Evolutionary conservation across 352 stramenopile species (phyloP), one percentile per base, ranked within the genome.

Genomic region (Albugo candida): DNA sequence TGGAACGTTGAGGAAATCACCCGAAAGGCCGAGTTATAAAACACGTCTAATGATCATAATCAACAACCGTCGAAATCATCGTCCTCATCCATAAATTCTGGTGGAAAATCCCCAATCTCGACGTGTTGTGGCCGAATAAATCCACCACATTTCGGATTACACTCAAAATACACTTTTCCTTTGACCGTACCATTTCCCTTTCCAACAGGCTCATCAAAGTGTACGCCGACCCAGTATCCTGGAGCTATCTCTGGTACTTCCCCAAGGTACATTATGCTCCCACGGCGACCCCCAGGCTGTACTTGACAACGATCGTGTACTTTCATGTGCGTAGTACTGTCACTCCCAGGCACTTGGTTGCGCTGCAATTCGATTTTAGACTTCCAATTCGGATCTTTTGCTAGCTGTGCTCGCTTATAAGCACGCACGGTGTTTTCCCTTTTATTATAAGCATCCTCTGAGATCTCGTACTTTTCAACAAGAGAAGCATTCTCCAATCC

Each of bases 391-490:
- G 86, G 71, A 59, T 99, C 89, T 51, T 96, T 94, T 27, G 85
- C 77, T 41, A 96, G 81, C 62, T 98, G 88, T 45, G 97, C 73
- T 53, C 77, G 72, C 59, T 95, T 97, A 78, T 96, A 99, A 46
- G 93, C 86, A 49, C 95, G 82, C 37, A 99, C 69, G 27, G 95
- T 98, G 53, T 97, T 97, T 61, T 95, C 83, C n/a, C 79, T 81
- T 49, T 96, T 96, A 63, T 99, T 71, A 67, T 99, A 99, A 54
- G 98, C 94, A 38, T 97, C 93, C 42, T 99, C 96, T 0, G 70
- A 92, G 68, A 99, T 98, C 54, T 83, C 61, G 64, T 98, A 99
- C 69, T 99, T 99, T 51, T 97, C 56, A 18, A 99, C 78, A 41
- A 98, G 72, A 10, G 81, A 92, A 11, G 94, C 81, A 61, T 99